Base-by-base conservation (phyloP, 176 grass and related monocot genomes). In the Triticum monococcum region DNA sequence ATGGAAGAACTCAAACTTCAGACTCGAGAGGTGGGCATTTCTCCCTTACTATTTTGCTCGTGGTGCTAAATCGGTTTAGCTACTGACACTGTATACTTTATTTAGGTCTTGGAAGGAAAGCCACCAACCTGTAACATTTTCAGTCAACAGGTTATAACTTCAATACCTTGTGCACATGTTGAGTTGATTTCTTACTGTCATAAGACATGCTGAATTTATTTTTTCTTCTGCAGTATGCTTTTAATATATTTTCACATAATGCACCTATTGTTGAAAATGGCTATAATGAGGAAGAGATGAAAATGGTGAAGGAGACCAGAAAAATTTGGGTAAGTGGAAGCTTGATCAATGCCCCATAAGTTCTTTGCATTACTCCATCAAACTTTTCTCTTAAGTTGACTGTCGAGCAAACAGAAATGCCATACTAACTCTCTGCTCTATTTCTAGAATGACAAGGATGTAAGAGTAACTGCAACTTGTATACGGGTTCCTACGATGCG, bases 221-320 rank as follows among this genome's bases (percentile, higher is more conserved):
- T 89, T 69, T 65, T 26, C 25, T 92, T 48, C 25, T 94, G 86
- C 83, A 99, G 94, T 99, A 99, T 89, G 97, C 97, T 67, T 99
- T 99, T 72, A 99, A 99, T 84, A 86, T 99, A 80, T 96, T 99
- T 87, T 99, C 97, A 22, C 97, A 99, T 60, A 99, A 99, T 89
- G 92, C 97, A 18, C 84, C 88, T 32, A 81, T 99, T 91, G 85
- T 94, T 83, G 85, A 89, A 80, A 99, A 99, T 85, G 97, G 97
- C 12, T 99, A 99, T 37, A 99, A 99, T 46, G 97, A 96, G 79
- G 97, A 98, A 84, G 97, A 98, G 73, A 98, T 98, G 90, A 98
- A 98, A 83, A 84, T 98, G 88, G 92, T 98, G 72, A 96, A 96
- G 79, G 97, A 98, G 77, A 98, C 92, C 67, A 85, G 66, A 37